Evolutionary conservation across 148 eudicot genomes (phyloP), one percentile per base, ranked within the genome.

Genomic region (Chenopodium suecicum): DNA sequence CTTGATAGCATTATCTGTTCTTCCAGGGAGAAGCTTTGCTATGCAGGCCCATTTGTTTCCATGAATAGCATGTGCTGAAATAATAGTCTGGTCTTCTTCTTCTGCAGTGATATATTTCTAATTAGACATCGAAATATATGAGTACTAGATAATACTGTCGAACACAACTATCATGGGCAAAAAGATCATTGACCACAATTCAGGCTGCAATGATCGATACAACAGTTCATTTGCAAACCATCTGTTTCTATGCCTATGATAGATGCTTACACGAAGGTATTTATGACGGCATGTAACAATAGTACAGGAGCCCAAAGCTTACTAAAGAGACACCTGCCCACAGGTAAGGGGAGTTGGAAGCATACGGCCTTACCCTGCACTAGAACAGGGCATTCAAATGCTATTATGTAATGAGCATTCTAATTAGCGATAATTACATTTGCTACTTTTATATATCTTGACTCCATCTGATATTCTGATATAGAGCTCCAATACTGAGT

Each of bases 1-100:
- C 75, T 94, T 92, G 82, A 94, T 92, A 78, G 97, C 90, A 76
- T 94, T 94, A 74, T 94, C 98, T 31, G 98, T 94, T 91, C 98
- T 87, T 65, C 98, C 98, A 1, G 92, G 92, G 63, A 94, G 83
- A 78, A 91, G 90, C 82, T 92, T 94, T 16, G 98, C 93, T 76
- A 94, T 94, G 25, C 78, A 67, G 7, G 98, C 92, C 98, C 98
- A 94, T 88, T 87, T 94, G 86, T 92, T 94, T 78, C 98, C 98
- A 80, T 94, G 94, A 73, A 86, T 69, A 34, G 90, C 90, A 81
- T 94, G 98, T 19, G 97, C 94, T 17, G 86, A 78, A 65, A 88
- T 74, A 65, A 94, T 90, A 67, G 84, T 83, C 37, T 70, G 88
- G 78, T 94, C 97, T 87, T 94, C 98, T 83, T 90, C 94, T 72